phyloP scores from a whole-genome alignment of 257 asterid genomes.

The Petunia axillaris region DNA sequence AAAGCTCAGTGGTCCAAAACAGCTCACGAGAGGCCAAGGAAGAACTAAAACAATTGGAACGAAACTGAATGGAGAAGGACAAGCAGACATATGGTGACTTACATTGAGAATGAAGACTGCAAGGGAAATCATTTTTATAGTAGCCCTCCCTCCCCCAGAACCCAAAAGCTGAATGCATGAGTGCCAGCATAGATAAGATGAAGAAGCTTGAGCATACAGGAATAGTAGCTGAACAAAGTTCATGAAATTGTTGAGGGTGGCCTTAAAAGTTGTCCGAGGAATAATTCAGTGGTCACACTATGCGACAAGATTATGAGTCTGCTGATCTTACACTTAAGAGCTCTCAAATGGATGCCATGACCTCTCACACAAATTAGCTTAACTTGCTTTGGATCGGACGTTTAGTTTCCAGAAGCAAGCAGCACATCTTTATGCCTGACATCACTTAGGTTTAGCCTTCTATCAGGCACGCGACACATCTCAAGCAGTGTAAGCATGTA shows the following conservation, averaged over 20 bases:
- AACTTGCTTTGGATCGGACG: constrained; percentile 8
- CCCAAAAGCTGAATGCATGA: not conserved
- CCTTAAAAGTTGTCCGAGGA: constrained; percentile 13
- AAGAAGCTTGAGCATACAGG: not conserved
- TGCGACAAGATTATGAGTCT: not conserved
- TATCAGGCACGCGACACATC: constrained; percentile 6
- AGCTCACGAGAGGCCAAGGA: not conserved
- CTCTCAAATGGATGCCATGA: constrained; percentile 10
- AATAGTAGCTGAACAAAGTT: constrained; percentile 1
- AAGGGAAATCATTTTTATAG: not conserved
- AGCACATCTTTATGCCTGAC: constrained; percentile 6
- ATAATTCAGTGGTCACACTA: not conserved
- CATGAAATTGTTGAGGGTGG: constrained; percentile 4
- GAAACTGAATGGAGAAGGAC: not conserved
- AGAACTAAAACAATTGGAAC: not conserved
- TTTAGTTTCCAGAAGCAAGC: not conserved
- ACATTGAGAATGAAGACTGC: not conserved
- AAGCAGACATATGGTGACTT: not conserved
- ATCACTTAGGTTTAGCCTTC: constrained; percentile 16
- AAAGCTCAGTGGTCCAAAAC: not conserved
- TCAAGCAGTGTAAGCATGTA: constrained; percentile 18
- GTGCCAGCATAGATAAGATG: constrained; percentile 20
- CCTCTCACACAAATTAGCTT: constrained; percentile 5
- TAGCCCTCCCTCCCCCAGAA: not conserved
- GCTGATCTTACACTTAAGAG: not conserved